Base-by-base conservation (phyloP, 2,329 filamentous ascomycete genomes). In the Aspergillus ustus region DNA sequence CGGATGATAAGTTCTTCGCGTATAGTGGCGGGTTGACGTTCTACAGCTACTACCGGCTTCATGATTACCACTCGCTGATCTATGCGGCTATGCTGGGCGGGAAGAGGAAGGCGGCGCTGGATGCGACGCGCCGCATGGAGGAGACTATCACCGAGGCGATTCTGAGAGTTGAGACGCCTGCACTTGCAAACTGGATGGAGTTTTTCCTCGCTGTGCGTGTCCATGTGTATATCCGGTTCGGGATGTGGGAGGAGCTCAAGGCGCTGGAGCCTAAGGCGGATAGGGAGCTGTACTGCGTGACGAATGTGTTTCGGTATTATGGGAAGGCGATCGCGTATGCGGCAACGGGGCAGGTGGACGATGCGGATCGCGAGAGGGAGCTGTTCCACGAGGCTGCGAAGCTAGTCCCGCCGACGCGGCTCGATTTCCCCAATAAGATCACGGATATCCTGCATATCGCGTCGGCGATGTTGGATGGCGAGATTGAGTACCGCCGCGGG, bases 101-200 rank as follows among this genome's bases (percentile, higher is more conserved):
- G 0, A 85, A 89, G 69, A 89, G 81, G 0, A 74, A 78, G 20
- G 78, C 87, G 2, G 88, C 89, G 0, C 72, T 92, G 1, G 83
- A 88, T 0, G 87, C 88, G 0, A 83, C 85, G 0, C 67, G 71
- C 0, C 77, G 80, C 28, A 82, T 93, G 53, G 89, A 92, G 67
- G 77, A 76, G 0, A 85, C 85, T 0, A 76, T 93, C 13, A 84
- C 89, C 0, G 86, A 89, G 50, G 83, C 83, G 0, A 76, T 92
- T 2, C 80, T 93, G 0, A 84, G 85, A 0, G 80, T 91, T 4
- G 71, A 87, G 63, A 87, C 85, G 0, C 90, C 90, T 0, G 88
- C 89, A 0, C 91, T 93, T 87, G 90, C 90, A 0, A 89, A 93
- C 73, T 92, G 89, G 89, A 79, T 92, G 1, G 91, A 93, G 75